These are phyloP conservation scores for Cercophora samala DNA, from an alignment of 495 filamentous ascomycete genomes.

Conservation along the genomic window DNA sequence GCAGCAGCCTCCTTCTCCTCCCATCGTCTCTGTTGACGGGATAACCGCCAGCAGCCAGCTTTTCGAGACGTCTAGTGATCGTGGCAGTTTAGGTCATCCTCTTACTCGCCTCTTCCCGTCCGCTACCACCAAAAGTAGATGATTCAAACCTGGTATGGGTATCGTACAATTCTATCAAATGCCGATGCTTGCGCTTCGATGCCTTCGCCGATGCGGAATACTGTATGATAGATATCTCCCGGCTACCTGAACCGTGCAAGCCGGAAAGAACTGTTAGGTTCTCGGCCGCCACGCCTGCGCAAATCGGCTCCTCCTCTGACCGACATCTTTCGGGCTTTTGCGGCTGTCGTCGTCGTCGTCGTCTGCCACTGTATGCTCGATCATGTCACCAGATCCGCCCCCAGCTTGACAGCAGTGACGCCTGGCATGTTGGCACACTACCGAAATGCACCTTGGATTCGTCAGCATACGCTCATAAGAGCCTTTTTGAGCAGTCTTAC, in stretches of 20 bases:
- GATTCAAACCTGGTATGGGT: neutral
- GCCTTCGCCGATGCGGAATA: no score
- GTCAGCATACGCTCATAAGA: neutral
- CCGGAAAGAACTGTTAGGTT: no score
- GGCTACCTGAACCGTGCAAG: neutral
- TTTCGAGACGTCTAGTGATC: neutral
- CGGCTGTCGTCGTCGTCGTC: no score
- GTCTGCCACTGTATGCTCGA: no score
- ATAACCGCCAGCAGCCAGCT: neutral
- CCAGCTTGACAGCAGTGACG: no score
- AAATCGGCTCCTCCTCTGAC: no score
- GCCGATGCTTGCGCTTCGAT: neutral
- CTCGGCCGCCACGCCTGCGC: no score
- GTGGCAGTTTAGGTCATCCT: no score
- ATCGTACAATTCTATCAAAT: neutral
- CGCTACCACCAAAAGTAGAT: neutral
- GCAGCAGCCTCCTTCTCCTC: neutral
- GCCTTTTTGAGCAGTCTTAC: no score
- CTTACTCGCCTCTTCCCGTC: slow-evolving; percentile 2
- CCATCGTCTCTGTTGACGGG: neutral
- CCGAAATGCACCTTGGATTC: neutral
- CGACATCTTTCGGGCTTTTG: neutral
- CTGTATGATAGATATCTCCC: no score
- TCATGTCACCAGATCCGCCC: no score
- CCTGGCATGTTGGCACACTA: neutral